Percentiles rank a stretch among this genome's conserved stretches.
Conservation (phyloP, 2,329 filamentous ascomycete genomes). For the Fusarium illudens region DNA sequence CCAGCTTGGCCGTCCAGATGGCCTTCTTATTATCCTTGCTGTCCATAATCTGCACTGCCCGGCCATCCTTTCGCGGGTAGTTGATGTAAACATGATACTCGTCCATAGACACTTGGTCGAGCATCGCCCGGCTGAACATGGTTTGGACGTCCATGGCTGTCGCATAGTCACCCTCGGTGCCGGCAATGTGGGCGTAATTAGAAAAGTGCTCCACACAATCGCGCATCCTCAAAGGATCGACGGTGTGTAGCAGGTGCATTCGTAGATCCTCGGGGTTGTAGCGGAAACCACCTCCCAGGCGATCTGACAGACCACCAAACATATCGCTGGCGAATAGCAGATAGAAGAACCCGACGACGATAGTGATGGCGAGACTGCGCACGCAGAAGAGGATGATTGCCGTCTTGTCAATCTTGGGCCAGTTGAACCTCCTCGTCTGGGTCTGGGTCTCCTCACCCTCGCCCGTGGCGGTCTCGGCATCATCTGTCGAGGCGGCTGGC, state of each 20-base stretch:
- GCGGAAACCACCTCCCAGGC: constrained; percentile 70
- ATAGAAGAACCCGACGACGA: constrained; percentile 82
- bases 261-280: constrained; percentile 88
- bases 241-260: constrained; percentile 74
- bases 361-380: constrained; percentile 75
- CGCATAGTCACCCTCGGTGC: constrained; percentile 91
- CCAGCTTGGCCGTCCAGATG: constrained; percentile 81
- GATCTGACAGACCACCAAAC: constrained; percentile 71
- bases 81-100: constrained; percentile 92
- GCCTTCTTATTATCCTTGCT: constrained; percentile 64
- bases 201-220: constrained; percentile 81
- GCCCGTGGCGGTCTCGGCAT: constrained; percentile 37
- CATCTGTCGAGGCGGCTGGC: constrained; percentile 32
- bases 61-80: constrained; percentile 80
- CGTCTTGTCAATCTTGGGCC: constrained; percentile 54
- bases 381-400: constrained; percentile 70
- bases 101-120: constrained; percentile 80
- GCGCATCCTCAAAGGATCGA: constrained; percentile 74
- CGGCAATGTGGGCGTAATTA: constrained; percentile 87
- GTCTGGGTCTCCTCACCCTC: constrained; percentile 41
- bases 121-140: constrained; percentile 73
- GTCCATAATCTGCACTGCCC: constrained; percentile 82
- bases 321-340: constrained; percentile 86
- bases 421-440: constrained; percentile 37
- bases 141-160: constrained; percentile 85